Conservation (phyloP, 345 rosid genomes). For the Toxicodendron radicans region DNA sequence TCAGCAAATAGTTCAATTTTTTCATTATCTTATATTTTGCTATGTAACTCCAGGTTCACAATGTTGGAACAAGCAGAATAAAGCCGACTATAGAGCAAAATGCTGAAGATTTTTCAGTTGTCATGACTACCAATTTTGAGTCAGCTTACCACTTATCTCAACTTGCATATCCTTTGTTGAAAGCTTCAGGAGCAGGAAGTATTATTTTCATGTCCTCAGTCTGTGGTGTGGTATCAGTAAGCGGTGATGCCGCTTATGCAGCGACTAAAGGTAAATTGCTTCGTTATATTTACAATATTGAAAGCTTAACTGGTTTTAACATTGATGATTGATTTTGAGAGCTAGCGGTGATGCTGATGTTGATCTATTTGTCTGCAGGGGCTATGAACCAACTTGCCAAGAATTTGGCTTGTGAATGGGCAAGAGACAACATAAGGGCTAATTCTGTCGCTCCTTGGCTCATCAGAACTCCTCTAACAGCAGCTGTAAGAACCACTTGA, state of each 20-base stretch:
- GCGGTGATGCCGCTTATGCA: constrained; percentile 37
- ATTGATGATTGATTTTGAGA: too few relatives aligned
- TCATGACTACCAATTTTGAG: too few relatives aligned
- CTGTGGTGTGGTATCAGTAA: constrained; percentile 28
- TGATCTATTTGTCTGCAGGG: constrained; percentile 24
- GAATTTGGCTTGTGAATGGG: constrained; percentile 77
- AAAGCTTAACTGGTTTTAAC: constrained; percentile 14
- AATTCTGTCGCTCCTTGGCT: constrained; percentile 55
- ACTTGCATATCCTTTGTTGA: background rate
- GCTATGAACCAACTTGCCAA: constrained; percentile 54
- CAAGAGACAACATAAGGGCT: constrained; percentile 55
- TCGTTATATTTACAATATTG: constrained; percentile 27
- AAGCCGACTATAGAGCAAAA: too few relatives aligned
- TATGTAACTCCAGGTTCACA: too few relatives aligned
- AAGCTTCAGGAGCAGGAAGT: constrained; percentile 45
- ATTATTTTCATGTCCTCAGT: constrained; percentile 58
- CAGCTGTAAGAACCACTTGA: constrained; percentile 12
- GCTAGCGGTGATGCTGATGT: too few relatives aligned
- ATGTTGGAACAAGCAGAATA: too few relatives aligned
- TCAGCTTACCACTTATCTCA: too few relatives aligned
- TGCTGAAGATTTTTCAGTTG: too few relatives aligned
- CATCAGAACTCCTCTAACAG: constrained; percentile 29
- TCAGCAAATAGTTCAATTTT: too few relatives aligned
- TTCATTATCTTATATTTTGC: too few relatives aligned
- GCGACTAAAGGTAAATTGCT: constrained; percentile 36